phyloP scores from a whole-genome alignment of 306 rosid genomes.

The Dicorynia guianensis region DNA sequence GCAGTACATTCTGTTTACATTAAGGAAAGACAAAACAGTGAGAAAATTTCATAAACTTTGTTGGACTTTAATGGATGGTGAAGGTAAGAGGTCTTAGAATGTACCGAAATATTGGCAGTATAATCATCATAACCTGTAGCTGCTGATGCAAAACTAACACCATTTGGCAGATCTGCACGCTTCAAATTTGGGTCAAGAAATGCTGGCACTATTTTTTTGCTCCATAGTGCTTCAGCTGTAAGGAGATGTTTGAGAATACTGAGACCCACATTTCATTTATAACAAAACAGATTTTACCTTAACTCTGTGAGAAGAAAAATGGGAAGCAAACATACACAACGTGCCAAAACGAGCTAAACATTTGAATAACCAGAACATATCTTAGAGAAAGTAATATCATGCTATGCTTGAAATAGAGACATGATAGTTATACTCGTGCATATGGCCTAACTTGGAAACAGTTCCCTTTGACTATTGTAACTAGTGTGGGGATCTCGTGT shows the following conservation, averaged over 20 bases:
- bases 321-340: neutral
- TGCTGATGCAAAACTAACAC: constrained; percentile 89
- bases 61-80: neutral
- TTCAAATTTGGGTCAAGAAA: constrained; percentile 72
- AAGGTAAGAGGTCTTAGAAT: constrained; percentile 1
- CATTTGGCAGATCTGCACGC: constrained; percentile 56
- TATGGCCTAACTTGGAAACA: neutral
- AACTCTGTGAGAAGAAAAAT: neutral
- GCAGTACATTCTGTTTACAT: constrained; percentile 64
- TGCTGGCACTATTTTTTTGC: constrained; percentile 57
- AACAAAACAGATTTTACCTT: neutral
- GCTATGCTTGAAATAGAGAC: neutral
- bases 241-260: neutral
- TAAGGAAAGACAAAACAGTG: neutral
- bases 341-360: neutral
- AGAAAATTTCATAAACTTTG: neutral
- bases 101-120: constrained; percentile 75
- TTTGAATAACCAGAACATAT: neutral
- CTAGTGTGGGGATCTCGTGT: no score
- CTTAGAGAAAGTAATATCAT: neutral
- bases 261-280: neutral
- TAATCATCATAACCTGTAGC: constrained; percentile 80
- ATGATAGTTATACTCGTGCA: no score
- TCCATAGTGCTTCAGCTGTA: constrained; percentile 80
- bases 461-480: neutral